Percentiles rank a stretch among this genome's conserved stretches.
phyloP scores from a whole-genome alignment of 805 yeast genomes.

The Pichia scutulata region DNA sequence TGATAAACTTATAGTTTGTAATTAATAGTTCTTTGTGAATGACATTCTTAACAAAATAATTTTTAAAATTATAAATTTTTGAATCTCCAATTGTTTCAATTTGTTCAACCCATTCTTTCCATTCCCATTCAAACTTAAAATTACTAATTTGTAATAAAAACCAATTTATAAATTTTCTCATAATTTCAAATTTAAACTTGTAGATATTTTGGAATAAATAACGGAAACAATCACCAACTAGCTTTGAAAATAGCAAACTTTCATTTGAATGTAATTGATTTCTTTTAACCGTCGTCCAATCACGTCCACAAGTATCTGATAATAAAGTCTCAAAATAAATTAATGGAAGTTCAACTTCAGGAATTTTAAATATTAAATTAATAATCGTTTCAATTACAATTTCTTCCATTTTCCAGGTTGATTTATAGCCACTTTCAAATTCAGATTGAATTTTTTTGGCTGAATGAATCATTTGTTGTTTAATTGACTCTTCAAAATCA shows the following conservation, averaged over 20 bases:
- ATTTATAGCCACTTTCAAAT: slow-evolving; percentile 30
- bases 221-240: slow-evolving; percentile 86
- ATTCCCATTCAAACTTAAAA: slow-evolving; percentile 93
- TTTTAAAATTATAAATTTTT: slow-evolving; percentile 60
- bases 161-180: slow-evolving; percentile 77
- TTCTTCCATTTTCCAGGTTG: slow-evolving; percentile 91
- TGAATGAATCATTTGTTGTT: slow-evolving; percentile 23
- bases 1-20: slow-evolving; percentile 63
- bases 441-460: slow-evolving; percentile 33
- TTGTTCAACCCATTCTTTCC: slow-evolving; percentile 80
- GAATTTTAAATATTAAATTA: slow-evolving; percentile 69
- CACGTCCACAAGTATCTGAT: slow-evolving; percentile 79
- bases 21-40: slow-evolving; percentile 79
- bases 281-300: slow-evolving; percentile 42
- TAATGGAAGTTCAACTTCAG: slow-evolving; percentile 51
- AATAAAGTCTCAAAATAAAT: slow-evolving; percentile 80
- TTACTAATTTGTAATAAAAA: slow-evolving; percentile 88
- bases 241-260: slow-evolving; percentile 71
- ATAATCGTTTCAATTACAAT: slow-evolving; percentile 77
- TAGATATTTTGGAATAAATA: slow-evolving; percentile 65
- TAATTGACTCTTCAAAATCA: slow-evolving; percentile 22
- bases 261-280: slow-evolving; percentile 15
- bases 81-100: slow-evolving; percentile 42
- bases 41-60: slow-evolving; percentile 65
- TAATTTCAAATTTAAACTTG: slow-evolving; percentile 66